These are phyloP conservation scores for Saccharum officinarum DNA, from an alignment of 176 grass and related monocot species.

Conservation along the genomic window DNA sequence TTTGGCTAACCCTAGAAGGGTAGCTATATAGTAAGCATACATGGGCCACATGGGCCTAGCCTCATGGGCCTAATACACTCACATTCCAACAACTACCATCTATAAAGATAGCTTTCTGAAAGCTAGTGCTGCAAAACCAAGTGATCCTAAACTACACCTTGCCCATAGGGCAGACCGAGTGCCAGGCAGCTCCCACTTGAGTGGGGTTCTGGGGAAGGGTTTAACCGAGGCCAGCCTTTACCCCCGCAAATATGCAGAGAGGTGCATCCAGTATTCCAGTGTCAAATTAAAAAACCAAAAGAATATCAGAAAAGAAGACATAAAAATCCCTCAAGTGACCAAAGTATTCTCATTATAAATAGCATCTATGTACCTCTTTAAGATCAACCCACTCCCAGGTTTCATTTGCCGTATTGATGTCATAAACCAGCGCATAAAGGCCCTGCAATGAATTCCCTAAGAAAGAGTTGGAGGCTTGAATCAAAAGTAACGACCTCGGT, in stretches of 20 bases:
- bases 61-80: no score
- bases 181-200: no score
- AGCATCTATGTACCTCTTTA: constrained; percentile 59
- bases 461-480: constrained; percentile 33
- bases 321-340: not conserved
- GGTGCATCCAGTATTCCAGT: not conserved
- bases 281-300: not conserved
- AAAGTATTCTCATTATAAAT: constrained; percentile 3
- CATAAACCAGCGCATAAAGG: constrained; percentile 73
- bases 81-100: no score
- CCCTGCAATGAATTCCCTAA: constrained; percentile 55
- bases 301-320: not conserved
- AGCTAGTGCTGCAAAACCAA: constrained; percentile 7
- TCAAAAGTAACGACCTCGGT: constrained; percentile 29
- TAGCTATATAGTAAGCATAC: no score
- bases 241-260: no score
- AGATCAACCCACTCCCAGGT: constrained; percentile 85
- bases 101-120: not conserved
- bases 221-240: no score
- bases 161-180: not conserved
- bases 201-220: no score
- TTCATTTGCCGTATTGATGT: constrained; percentile 81
- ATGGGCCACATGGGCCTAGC: no score
- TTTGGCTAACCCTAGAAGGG: no score
- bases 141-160: not conserved